Evolutionary conservation across 2,329 filamentous ascomycete genomes (phyloP), one percentile per base, ranked within the genome.

Genomic region (Dactylellina sp.): DNA sequence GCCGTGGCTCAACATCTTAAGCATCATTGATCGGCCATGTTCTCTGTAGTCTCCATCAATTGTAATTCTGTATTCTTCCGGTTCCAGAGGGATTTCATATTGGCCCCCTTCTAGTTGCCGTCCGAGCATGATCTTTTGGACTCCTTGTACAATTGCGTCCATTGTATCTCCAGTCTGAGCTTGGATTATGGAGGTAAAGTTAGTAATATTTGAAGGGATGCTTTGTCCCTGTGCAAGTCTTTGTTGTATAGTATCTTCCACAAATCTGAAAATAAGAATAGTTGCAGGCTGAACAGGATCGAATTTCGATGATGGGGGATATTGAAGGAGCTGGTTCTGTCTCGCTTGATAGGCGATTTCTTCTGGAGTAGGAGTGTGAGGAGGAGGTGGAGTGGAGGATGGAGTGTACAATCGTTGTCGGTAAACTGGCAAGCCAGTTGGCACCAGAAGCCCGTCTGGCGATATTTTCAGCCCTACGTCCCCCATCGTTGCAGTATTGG

Each of bases 1-100:
- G 1, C 60, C 60, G 7, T 60, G 52, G 9, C 61, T 40, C 16
- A 72, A 35, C 68, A 72, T 72, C 47, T 60, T 64, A 46, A 72
- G 35, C 60, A 72, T 65, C 35, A 72, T 3, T 4, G 28, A 60
- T 32, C 68, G 52, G 9, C 35, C 60, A 9, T 52, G 16, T 28
- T 72, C 68, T 12, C 68, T 44, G 40, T 60, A 47, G 18, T 59
- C 63, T 2, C 68, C 68, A 25, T 61, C 60, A 22, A 60, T 25
- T 7, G 44, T 28, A 22, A 72, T 65, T 1, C 24, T 49, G 16
- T 65, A 72, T 1, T 72, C 68, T n/a, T 40, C 53, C 5, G 47
- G 35, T 4, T 53, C 22, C 12, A 65, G 16, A 0, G 39, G 35
- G 11, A 61, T 44, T 6, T 64, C 47, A 14, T 60, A 22, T 44